Conservation (phyloP, 2,329 filamentous ascomycete genomes). For the Tolypocladium pustulatum region DNA sequence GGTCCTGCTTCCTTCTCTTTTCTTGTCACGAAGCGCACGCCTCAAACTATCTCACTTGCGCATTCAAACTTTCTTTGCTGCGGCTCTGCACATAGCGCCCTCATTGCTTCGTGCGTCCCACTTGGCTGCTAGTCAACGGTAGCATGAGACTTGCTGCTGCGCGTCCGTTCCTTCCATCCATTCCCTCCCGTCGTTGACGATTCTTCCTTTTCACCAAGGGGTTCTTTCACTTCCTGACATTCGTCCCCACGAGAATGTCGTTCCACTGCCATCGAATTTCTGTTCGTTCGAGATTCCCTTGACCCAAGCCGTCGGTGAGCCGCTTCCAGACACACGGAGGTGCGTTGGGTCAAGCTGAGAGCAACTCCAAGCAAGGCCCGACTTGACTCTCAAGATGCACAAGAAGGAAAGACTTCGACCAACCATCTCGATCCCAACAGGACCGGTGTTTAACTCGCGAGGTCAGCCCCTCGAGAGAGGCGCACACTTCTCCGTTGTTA, state of each 20-base stretch:
- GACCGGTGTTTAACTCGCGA: conserved; percentile 25
- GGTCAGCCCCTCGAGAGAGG: conserved; percentile 24
- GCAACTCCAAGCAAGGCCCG: neutral
- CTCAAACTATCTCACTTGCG: neutral
- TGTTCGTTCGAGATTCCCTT: too few species aligned
- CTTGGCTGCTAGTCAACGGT: neutral
- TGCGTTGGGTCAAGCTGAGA: neutral
- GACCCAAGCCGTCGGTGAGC: too few species aligned
- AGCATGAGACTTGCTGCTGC: neutral
- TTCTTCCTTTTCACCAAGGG: too few species aligned
- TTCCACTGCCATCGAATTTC: too few species aligned
- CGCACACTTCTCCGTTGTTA: conserved; percentile 22
- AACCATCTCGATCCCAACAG: conserved; percentile 24
- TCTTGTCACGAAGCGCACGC: neutral
- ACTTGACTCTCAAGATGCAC: neutral
- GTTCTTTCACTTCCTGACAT: too few species aligned
- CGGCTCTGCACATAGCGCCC: neutral
- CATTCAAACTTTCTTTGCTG: neutral
- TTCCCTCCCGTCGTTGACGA: neutral
- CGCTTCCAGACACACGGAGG: neutral
- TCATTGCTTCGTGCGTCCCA: neutral
- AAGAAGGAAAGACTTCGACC: conserved; percentile 11
- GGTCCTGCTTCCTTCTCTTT: neutral
- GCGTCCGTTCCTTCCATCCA: neutral
- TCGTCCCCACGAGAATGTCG: too few species aligned